phyloP scores from a whole-genome alignment of 2,329 filamentous ascomycete genomes.

The Botrytis medusae region DNA sequence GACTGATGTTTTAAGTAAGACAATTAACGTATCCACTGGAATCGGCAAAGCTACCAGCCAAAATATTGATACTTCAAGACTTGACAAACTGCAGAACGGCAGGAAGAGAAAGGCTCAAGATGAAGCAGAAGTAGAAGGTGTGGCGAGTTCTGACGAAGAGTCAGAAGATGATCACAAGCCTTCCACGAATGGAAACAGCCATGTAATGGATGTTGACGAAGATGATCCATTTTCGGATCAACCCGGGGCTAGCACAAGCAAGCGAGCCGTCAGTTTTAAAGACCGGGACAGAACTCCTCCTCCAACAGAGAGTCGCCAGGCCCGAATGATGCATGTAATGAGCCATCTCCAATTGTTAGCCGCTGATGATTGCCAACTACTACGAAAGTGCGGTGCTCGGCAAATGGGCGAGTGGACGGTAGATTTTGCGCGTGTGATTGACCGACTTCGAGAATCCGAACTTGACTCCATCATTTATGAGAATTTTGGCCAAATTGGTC shows the following conservation, averaged over 20 bases:
- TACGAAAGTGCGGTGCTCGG: constrained; percentile 62
- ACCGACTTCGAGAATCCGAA: constrained; percentile 71
- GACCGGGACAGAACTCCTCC: constrained; percentile 40
- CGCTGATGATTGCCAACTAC: constrained; percentile 67
- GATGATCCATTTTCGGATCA: constrained; percentile 29
- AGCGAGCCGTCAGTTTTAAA: constrained; percentile 51
- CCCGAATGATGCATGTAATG: constrained; percentile 60
- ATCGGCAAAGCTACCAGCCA: constrained; percentile 56
- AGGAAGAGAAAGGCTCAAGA: constrained; percentile 33
- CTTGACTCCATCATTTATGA: constrained; percentile 79
- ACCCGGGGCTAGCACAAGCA: constrained; percentile 14
- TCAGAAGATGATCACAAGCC: constrained; percentile 26
- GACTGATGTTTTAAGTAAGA: constrained; percentile 53
- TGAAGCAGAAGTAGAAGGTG: constrained; percentile 32
- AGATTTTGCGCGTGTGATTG: constrained; percentile 73
- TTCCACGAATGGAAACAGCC: constrained; percentile 24
- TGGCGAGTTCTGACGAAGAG: constrained; percentile 33
- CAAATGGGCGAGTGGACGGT: constrained; percentile 77
- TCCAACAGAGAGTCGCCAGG: constrained; percentile 32
- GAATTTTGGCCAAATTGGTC: constrained; percentile 71
- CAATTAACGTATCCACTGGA: constrained; percentile 54
- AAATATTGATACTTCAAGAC: constrained; percentile 48
- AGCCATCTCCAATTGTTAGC: constrained; percentile 72
- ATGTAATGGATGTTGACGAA: constrained; percentile 24
- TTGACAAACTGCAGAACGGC: constrained; percentile 49